These are phyloP conservation scores for Silene coronaria DNA, from an alignment of 179 eudicot species.

Conservation along the genomic window DNA sequence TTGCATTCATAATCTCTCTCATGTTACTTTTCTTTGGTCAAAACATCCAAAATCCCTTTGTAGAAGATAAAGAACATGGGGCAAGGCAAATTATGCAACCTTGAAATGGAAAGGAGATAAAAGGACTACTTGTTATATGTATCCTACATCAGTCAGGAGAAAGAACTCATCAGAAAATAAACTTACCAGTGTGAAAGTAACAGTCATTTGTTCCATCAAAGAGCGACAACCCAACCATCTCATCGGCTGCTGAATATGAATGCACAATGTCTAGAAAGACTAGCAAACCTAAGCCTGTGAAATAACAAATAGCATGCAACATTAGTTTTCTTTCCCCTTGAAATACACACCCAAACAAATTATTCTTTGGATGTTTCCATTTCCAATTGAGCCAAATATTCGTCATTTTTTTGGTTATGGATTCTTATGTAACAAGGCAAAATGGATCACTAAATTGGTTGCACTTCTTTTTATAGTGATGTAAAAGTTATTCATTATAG, in stretches of 20 bases:
- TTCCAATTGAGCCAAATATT: not conserved
- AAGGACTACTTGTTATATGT: not conserved
- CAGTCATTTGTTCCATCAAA: constrained; percentile 98
- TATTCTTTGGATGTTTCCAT: not conserved
- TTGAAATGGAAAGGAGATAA: not conserved
- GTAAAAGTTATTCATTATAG: not conserved
- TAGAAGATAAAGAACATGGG: not conserved
- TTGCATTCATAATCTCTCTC: constrained; percentile 10
- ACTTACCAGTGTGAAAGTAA: constrained; percentile 84
- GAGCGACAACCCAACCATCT: constrained; percentile 90
- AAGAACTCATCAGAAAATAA: not conserved
- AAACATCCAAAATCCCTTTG: not conserved
- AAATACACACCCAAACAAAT: not conserved
- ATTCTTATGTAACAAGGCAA: not conserved
- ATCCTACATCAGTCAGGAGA: not conserved
- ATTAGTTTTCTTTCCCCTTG: not conserved
- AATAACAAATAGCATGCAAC: constrained; percentile 9
- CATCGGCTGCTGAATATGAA: constrained; percentile 96
- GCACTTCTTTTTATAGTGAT: not conserved
- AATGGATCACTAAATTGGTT: not conserved
- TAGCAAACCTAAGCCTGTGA: constrained; percentile 72
- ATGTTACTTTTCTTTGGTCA: not conserved
- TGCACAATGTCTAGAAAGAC: constrained; percentile 88
- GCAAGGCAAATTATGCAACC: constrained; percentile 3
- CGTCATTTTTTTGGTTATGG: not conserved